These are phyloP conservation scores for Fusarium sp. DNA, from an alignment of 2,329 filamentous ascomycete species.

Conservation along the genomic window DNA sequence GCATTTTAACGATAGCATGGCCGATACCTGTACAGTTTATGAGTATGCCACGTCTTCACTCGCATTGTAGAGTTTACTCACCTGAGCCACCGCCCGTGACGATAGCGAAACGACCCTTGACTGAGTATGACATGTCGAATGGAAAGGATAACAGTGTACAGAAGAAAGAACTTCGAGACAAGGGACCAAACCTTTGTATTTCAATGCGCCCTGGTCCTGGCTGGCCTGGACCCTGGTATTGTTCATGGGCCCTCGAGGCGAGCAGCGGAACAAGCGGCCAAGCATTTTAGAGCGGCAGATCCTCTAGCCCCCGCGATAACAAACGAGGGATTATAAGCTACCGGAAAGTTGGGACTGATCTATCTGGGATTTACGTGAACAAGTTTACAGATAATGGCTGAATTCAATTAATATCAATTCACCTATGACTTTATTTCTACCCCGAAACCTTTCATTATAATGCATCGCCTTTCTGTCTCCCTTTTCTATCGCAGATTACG, in stretches of 20 bases:
- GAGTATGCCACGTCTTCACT: background rate
- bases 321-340: background rate
- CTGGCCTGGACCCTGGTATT: background rate
- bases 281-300: background rate
- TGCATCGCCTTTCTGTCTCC: no score
- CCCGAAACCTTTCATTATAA: no score
- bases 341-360: no score
- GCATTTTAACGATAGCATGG: background rate
- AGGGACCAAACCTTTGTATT: background rate
- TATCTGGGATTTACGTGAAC: no score
- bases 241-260: background rate
- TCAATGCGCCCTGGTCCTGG: background rate
- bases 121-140: slow-evolving; percentile 15
- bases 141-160: background rate
- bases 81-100: slow-evolving; percentile 36
- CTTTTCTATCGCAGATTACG: no score
- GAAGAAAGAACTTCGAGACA: background rate
- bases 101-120: slow-evolving; percentile 18
- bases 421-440: no score
- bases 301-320: background rate
- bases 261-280: background rate
- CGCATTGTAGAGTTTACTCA: background rate
- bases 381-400: no score
- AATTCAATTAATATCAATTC: no score
- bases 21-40: slow-evolving; percentile 6